Evolutionary conservation across 306 rosid genomes (phyloP).

Genomic region (Castanopsis chinensis): DNA sequence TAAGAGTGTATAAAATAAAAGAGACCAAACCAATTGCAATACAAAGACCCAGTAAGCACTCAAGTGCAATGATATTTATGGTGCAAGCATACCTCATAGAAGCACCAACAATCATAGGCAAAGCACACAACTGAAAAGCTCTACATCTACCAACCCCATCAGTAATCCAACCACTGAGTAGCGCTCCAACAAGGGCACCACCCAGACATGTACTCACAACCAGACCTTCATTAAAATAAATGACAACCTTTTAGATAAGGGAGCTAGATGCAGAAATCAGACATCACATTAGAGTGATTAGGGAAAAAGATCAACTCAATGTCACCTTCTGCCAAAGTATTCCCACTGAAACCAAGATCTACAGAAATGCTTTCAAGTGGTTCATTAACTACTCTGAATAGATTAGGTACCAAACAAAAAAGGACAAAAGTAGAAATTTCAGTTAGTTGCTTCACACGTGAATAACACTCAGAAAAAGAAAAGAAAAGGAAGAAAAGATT

Average conservation of each 20-base stretch:
- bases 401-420: conserved; percentile 23
- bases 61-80: neutral
- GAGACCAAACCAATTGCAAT: neutral
- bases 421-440: neutral
- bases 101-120: conserved; percentile 95
- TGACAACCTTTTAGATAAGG: conserved; percentile 9
- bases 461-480: conserved; percentile 5
- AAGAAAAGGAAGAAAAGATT: neutral
- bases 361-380: conserved; percentile 88
- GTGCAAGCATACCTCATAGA: conserved; percentile 54
- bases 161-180: conserved; percentile 91
- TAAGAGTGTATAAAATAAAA: neutral
- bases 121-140: conserved; percentile 85
- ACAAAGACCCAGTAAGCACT: neutral
- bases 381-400: conserved; percentile 87
- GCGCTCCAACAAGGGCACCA: conserved; percentile 88
- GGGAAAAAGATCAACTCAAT: conserved; percentile 6
- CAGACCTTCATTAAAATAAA: conserved; percentile 61
- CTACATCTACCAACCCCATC: conserved; percentile 95
- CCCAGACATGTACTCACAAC: conserved; percentile 96
- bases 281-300: conserved; percentile 15
- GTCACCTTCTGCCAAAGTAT: conserved; percentile 91
- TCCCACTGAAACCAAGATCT: conserved; percentile 93
- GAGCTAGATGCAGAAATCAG: conserved; percentile 13
- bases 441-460: conserved; percentile 9